Base-by-base conservation (phyloP, 805 yeast species). In the Nakazawaea wickerhamii region DNA sequence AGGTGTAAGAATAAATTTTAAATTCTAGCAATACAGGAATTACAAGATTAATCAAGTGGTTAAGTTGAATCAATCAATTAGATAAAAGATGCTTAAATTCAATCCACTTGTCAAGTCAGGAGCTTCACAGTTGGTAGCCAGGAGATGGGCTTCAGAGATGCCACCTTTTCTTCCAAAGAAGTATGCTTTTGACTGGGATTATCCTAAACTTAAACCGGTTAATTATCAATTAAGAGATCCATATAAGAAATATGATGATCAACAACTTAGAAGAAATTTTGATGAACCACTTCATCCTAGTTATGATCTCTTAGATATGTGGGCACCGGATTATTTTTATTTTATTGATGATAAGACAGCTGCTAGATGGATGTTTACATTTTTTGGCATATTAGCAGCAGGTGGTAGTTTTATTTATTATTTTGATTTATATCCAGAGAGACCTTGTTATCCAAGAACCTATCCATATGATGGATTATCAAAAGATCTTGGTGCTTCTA, bases 241-340 rank as follows among this genome's bases (percentile, higher is more conserved):
- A 35, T 79, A 83, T 57, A 70, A 63, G 47, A 79, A 76, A 55
- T 86, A 81, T 63, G 93, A 85, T 59, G 91, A 85, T 59, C 84
- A 68, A 53, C 95, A 85, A 63, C 76, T 81, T 60, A 76, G 91
- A 67, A 79, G 95, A 64, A 85, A 86, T 68, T 69, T 75, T 50
- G 74, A 77, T 50, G 89, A 86, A 48, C 85, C 88, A 22, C 60
- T 85, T 50, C 80, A 79, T 58, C 77, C 79, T 43, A 77, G 80
- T 53, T 84, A 81, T 51, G 95, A 86, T 56, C 65, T 76, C 60
- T 70, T 80, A 55, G 90, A 86, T 60, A 73, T 84, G 71, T 86
- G 95, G 95, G 76, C 95, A 7, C 93, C 95, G 10, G 95, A 86
- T 55, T 73, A 79, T 55, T 77, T 70, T 59, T 78, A 79, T 52